phyloP scores from a whole-genome alignment of 2,329 filamentous ascomycete genomes.

The Epichloe elymi region DNA sequence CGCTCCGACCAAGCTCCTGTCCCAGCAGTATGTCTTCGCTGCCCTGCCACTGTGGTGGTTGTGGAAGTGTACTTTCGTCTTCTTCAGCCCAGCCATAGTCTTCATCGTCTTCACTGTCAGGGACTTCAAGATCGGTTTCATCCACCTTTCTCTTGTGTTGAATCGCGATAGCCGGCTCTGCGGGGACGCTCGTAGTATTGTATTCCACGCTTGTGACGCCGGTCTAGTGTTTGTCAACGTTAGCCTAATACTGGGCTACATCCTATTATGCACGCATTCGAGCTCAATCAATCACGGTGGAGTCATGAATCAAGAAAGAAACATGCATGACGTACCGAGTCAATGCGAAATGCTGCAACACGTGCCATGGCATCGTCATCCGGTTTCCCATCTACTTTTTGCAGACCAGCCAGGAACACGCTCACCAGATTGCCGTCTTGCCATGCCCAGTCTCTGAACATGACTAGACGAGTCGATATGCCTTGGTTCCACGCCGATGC shows the following conservation, averaged over 20 bases:
- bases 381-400: conserved; percentile 47
- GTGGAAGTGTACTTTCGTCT: conserved; percentile 47
- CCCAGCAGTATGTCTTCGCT: conserved; percentile 50
- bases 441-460: conserved; percentile 68
- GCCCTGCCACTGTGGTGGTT: conserved; percentile 53
- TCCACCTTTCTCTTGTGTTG: conserved; percentile 49
- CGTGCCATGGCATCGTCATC: conserved; percentile 26
- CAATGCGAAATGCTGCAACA: conserved; percentile 36
- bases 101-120: conserved; percentile 53
- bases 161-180: conserved; percentile 22
- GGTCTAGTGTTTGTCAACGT: conserved; percentile 19
- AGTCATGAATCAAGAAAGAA: not conserved
- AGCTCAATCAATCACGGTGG: not conserved
- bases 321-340: conserved; percentile 23
- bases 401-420: conserved; percentile 47
- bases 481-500: conserved; percentile 70
- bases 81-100: conserved; percentile 62
- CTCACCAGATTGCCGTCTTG: conserved; percentile 31
- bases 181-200: conserved; percentile 21
- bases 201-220: conserved; percentile 30
- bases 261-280: not conserved
- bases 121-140: conserved; percentile 45
- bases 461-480: conserved; percentile 56
- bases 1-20: conserved; percentile 28
- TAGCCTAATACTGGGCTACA: not conserved